These are phyloP conservation scores for Scolecobasidium constrictum DNA, from an alignment of 2,329 filamentous ascomycete genomes.

Conservation along the genomic window DNA sequence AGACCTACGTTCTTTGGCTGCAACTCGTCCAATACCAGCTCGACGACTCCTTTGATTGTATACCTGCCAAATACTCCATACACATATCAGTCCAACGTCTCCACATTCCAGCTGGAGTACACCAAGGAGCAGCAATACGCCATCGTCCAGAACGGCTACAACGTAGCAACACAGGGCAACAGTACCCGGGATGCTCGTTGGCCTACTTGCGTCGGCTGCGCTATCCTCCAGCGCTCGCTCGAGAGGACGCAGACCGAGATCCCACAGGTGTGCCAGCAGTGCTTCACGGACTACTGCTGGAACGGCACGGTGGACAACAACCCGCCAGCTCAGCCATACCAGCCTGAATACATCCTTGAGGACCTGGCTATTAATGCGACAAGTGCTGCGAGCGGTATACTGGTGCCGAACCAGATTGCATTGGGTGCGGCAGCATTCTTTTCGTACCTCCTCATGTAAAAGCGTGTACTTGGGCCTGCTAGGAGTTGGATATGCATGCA, in stretches of 20 bases:
- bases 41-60: slow-evolving; percentile 58
- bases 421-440: neutral
- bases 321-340: neutral
- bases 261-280: slow-evolving; percentile 61
- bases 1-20: slow-evolving; percentile 76
- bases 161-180: slow-evolving; percentile 75
- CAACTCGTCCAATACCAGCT: slow-evolving; percentile 51
- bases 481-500: too few species aligned
- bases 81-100: slow-evolving; percentile 62
- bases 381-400: neutral
- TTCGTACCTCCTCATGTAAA: too few species aligned
- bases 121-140: slow-evolving; percentile 55
- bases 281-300: slow-evolving; percentile 86
- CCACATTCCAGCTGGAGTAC: slow-evolving; percentile 63
- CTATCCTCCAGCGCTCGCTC: slow-evolving; percentile 67
- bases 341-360: neutral
- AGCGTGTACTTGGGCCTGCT: too few species aligned
- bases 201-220: slow-evolving; percentile 79
- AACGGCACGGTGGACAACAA: slow-evolving; percentile 54
- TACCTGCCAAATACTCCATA: slow-evolving; percentile 87
- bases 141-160: slow-evolving; percentile 79
- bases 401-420: neutral
- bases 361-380: neutral
- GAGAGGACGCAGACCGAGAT: slow-evolving; percentile 56
- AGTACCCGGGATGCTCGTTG: slow-evolving; percentile 62